phyloP scores from a whole-genome alignment of 305 asterid genomes.

The Nicotiana rustica region DNA sequence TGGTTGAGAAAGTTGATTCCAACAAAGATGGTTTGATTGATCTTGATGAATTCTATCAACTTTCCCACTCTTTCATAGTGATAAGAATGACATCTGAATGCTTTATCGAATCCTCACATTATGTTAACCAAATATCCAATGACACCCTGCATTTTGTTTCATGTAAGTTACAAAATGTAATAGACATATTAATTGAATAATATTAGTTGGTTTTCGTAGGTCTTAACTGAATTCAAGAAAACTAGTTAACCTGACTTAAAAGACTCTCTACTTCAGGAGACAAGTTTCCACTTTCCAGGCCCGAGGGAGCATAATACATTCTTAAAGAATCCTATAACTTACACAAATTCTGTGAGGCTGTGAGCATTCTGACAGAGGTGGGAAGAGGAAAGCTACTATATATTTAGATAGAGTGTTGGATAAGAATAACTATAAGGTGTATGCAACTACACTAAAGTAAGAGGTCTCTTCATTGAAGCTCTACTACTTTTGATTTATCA shows the following conservation, averaged over 20 bases:
- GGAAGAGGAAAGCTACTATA: constrained; percentile 79
- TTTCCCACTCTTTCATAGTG: too few relatives aligned
- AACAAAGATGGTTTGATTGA: too few relatives aligned
- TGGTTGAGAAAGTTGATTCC: too few relatives aligned
- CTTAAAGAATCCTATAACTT: constrained; percentile 42
- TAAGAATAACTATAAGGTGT: too few relatives aligned
- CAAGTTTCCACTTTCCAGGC: background rate
- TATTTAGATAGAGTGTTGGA: too few relatives aligned
- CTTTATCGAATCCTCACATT: background rate
- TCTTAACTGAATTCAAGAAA: background rate
- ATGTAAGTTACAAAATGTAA: background rate
- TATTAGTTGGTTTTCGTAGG: background rate
- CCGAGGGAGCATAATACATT: background rate
- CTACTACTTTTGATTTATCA: too few relatives aligned
- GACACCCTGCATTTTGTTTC: background rate
- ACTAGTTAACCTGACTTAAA: background rate
- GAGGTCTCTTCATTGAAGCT: too few relatives aligned
- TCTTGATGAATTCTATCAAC: too few relatives aligned
- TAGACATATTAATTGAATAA: background rate
- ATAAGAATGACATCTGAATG: too few relatives aligned
- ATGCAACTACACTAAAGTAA: too few relatives aligned
- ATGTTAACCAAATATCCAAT: background rate
- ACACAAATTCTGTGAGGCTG: constrained; percentile 52
- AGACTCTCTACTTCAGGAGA: background rate
- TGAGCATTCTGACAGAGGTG: constrained; percentile 57